Evolutionary conservation across 2,329 filamentous ascomycete species (phyloP), one percentile per base, ranked within the genome.

Genomic region (Zymoseptoria tritici): DNA sequence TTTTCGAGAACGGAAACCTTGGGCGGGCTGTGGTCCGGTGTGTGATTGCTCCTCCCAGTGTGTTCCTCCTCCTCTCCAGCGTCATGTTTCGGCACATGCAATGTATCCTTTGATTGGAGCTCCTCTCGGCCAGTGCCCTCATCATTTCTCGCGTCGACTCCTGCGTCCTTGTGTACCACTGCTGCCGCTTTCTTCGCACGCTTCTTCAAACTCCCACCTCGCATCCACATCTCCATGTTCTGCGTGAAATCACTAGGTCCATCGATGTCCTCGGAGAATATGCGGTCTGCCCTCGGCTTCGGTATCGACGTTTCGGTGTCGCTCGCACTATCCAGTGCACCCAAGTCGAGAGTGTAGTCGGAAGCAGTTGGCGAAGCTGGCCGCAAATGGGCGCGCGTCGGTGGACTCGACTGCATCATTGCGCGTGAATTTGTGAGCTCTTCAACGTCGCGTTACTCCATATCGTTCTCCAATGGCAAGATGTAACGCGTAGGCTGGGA

Each of bases 161-260:
- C 36, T 4, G 36, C 36, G 7, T 16, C 36, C 5, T n/a, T 46
- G 16, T 46, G 11, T n/a, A 6, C 36, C 36, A 46, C 36, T n/a
- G 36, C 36, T 13, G 36, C 13, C 13, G 5, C 13, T 46, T 16
- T 46, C 36, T 46, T 46, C 36, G 36, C 36, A 16, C 64, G 61
- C 22, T 62, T 67, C 36, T 55, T 55, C 36, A 61, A n/a, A 22
- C 59, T 63, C 8, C 64, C 67, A 22, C 69, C 68, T 24, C 60
- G 59, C 66, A 73, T 72, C 67, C 68, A 74, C 57, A 67, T 64
- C 26, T 67, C 69, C 67, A 74, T 69, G 64, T 74, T 72, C 49
- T 71, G 62, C 7, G 73, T 74, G 52, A 74, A 74, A 63, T 74
- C 72, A 59, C 68, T 72, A 1, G 73, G 73, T 7, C 72, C 73